Percentiles rank a stretch among this genome's conserved stretches.
phyloP scores from a whole-genome alignment of 2,329 filamentous ascomycete species.

The Tolypocladium paradoxum region DNA sequence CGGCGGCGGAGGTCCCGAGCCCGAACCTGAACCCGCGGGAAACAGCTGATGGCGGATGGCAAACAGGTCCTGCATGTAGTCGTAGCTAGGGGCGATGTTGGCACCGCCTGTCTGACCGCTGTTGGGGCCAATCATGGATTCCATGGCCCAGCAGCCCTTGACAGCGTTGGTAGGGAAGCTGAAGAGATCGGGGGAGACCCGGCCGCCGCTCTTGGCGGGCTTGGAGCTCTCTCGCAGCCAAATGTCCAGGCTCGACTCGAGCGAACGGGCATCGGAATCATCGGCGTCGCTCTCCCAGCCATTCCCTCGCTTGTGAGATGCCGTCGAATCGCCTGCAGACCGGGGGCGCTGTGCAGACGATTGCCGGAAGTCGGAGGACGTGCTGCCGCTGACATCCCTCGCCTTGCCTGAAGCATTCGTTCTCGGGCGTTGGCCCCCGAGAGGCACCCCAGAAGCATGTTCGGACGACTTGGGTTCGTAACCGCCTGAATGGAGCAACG shows the following conservation, averaged over 20 bases:
- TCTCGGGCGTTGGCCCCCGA: neutral
- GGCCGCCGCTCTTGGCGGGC: constrained; percentile 17
- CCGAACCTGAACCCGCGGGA: constrained; percentile 17
- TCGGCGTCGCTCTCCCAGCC: constrained; percentile 35
- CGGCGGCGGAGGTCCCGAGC: constrained; percentile 34
- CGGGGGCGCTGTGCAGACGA: constrained; percentile 27
- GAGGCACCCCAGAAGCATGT: neutral
- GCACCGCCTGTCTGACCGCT: constrained; percentile 10
- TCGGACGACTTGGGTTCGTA: constrained; percentile 7
- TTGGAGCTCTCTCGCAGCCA: constrained; percentile 46
- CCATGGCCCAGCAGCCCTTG: constrained; percentile 34
- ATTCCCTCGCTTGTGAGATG: constrained; percentile 26
- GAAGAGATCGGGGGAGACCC: constrained; percentile 42
- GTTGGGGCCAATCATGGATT: constrained; percentile 33
- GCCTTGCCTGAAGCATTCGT: neutral
- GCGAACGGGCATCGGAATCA: constrained; percentile 29
- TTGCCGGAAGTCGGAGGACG: constrained; percentile 9
- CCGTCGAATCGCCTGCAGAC: constrained; percentile 35
- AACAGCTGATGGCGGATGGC: constrained; percentile 29
- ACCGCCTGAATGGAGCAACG: constrained; percentile 17
- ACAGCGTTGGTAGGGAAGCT: constrained; percentile 32
- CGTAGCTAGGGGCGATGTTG: constrained; percentile 17
- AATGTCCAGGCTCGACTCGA: constrained; percentile 42
- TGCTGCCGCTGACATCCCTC: neutral
- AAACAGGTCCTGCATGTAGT: constrained; percentile 36